These are phyloP conservation scores for Staphylotrichum longicolle DNA, from an alignment of 495 filamentous ascomycete genomes.

Conservation along the genomic window DNA sequence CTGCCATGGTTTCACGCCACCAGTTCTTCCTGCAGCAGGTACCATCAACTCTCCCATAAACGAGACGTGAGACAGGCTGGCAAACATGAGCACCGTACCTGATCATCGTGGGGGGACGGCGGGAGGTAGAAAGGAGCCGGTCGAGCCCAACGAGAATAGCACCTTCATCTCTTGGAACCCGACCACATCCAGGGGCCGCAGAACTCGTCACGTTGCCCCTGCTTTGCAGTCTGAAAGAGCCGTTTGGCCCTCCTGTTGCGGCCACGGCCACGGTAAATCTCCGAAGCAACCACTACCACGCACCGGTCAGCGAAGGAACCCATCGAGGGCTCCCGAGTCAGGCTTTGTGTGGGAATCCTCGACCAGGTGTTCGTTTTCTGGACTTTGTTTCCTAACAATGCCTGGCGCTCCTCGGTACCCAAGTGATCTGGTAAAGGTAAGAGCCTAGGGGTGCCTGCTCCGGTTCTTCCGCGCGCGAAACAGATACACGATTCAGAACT, in stretches of 20 bases:
- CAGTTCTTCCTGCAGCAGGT: slow-evolving; percentile 6
- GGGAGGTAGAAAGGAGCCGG: slow-evolving; percentile 16
- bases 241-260: neutral
- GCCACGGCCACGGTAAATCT: neutral
- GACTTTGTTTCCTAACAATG: too few relatives aligned
- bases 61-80: neutral
- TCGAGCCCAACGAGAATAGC: slow-evolving; percentile 31
- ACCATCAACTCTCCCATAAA: neutral
- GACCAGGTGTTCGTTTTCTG: too few relatives aligned
- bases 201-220: neutral
- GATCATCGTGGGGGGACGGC: slow-evolving; percentile 1
- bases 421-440: too few relatives aligned
- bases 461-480: too few relatives aligned
- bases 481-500: too few relatives aligned
- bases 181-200: slow-evolving; percentile 15
- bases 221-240: neutral
- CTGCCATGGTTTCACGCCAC: slow-evolving; percentile 2
- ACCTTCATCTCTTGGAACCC: slow-evolving; percentile 30
- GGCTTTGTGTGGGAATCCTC: too few relatives aligned
- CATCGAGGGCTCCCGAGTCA: too few relatives aligned
- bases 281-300: too few relatives aligned
- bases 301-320: too few relatives aligned
- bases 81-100: neutral
- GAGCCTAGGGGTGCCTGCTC: too few relatives aligned
- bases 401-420: too few relatives aligned